Conservation (phyloP, 345 rosid species). For the Alliaria petiolata region DNA sequence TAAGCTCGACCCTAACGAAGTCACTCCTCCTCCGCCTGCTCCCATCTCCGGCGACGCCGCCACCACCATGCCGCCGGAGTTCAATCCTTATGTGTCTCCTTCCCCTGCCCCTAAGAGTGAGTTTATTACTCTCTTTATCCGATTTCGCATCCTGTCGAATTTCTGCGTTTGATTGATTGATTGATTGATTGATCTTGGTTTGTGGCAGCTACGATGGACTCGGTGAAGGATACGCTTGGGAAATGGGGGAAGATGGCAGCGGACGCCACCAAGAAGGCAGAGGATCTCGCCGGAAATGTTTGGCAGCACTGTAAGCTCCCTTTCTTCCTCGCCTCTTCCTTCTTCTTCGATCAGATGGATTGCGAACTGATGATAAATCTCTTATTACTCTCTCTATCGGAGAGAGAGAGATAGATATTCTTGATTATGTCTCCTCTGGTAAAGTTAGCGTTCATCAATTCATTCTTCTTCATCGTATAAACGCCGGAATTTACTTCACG, state of each 20-base stretch:
- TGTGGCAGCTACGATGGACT: slow-evolving; percentile 62
- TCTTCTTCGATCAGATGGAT: background rate
- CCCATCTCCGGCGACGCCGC: slow-evolving; percentile 50
- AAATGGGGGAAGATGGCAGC: slow-evolving; percentile 89
- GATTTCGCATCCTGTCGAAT: no score
- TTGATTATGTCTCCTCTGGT: background rate
- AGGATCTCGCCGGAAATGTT: slow-evolving; percentile 88
- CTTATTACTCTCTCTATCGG: background rate
- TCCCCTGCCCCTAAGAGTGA: slow-evolving; percentile 55
- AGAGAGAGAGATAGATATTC: no score
- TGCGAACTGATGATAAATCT: background rate
- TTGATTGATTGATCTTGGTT: background rate
- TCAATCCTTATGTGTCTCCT: slow-evolving; percentile 79
- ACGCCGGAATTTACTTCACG: background rate
- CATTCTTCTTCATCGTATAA: background rate
- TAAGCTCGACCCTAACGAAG: slow-evolving; percentile 71
- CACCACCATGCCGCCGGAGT: slow-evolving; percentile 78
- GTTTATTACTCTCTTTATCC: background rate
- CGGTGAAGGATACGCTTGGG: slow-evolving; percentile 81
- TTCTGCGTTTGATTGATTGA: background rate
- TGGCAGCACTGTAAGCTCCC: slow-evolving; percentile 73
- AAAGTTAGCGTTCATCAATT: background rate
- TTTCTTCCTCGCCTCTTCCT: no score
- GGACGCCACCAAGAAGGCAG: slow-evolving; percentile 87
- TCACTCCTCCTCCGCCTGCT: slow-evolving; percentile 54